A percentile compares a stretch with the other conserved stretches of the same genome.
These are phyloP conservation scores for Phylloporus scabripes DNA, from an alignment of 768 basidiomycete genomes.

Conservation along the genomic window DNA sequence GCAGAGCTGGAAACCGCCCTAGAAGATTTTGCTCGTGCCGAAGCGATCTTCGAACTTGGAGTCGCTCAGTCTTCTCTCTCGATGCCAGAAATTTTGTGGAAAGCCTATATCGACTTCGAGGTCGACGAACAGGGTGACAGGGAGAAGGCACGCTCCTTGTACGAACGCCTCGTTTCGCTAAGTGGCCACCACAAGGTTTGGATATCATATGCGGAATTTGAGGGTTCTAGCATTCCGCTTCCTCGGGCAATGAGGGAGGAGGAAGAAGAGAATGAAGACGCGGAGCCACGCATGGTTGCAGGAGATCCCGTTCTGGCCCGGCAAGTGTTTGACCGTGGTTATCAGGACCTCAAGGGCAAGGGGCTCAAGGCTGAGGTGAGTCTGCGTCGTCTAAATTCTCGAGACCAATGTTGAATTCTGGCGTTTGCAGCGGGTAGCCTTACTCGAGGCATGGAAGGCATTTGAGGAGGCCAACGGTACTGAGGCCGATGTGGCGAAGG, in stretches of 20 bases:
- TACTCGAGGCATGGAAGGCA: conserved; percentile 93
- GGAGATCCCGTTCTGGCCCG: conserved; percentile 70
- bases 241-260: conserved; percentile 63
- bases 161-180: conserved; percentile 78
- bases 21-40: conserved; percentile 81
- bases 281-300: conserved; percentile 51
- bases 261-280: conserved; percentile 56
- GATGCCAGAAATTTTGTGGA: conserved; percentile 94
- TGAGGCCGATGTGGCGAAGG: conserved; percentile 67
- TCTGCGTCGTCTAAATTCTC: not conserved
- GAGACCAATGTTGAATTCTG: not conserved
- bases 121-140: conserved; percentile 84
- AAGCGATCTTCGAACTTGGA: conserved; percentile 92
- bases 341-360: conserved; percentile 78
- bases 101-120: conserved; percentile 96
- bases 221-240: conserved; percentile 69
- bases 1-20: conserved; percentile 87
- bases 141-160: conserved; percentile 74
- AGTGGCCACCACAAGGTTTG: conserved; percentile 97
- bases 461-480: conserved; percentile 84
- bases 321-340: conserved; percentile 79
- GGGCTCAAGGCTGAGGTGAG: conserved; percentile 84
- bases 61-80: conserved; percentile 78
- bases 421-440: conserved; percentile 67
- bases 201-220: conserved; percentile 93